Conservation (phyloP, 768 basidiomycete species). For the Mycena filopes region DNA sequence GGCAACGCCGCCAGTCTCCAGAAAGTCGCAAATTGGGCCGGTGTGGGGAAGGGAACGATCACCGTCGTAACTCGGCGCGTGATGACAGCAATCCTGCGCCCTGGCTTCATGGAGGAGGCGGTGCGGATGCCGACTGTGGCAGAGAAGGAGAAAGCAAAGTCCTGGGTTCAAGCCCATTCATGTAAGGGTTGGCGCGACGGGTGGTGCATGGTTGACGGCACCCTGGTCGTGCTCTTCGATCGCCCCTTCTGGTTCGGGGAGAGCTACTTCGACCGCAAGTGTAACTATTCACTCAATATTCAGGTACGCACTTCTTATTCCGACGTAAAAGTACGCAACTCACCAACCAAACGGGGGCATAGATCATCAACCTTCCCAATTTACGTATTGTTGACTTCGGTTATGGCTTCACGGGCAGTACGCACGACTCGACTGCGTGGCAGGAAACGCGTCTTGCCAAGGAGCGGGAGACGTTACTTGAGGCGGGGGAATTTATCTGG, state of each 20-base stretch:
- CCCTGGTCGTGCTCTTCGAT: slow-evolving; percentile 44
- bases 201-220: slow-evolving; percentile 52
- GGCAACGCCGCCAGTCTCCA: slow-evolving; percentile 49
- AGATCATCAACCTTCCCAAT: slow-evolving; percentile 41
- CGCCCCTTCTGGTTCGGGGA: slow-evolving; percentile 46
- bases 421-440: slow-evolving; percentile 49
- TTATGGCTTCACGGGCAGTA: slow-evolving; percentile 46
- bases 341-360: no score
- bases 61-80: slow-evolving; percentile 39
- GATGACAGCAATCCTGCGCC: slow-evolving; percentile 42
- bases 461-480: background rate
- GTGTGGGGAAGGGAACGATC: slow-evolving; percentile 45
- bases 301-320: slow-evolving; percentile 37
- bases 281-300: slow-evolving; percentile 51
- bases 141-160: slow-evolving; percentile 50
- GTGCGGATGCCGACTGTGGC: slow-evolving; percentile 40
- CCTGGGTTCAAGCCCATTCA: slow-evolving; percentile 46
- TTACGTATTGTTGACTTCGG: slow-evolving; percentile 47
- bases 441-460: background rate
- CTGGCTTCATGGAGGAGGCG: slow-evolving; percentile 36
- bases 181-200: slow-evolving; percentile 48
- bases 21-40: slow-evolving; percentile 49
- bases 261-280: slow-evolving; percentile 50
- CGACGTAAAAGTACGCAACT: no score
- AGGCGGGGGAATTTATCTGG: background rate